Conservation (phyloP, 768 basidiomycete species). For the Russula griseocarnosa region DNA sequence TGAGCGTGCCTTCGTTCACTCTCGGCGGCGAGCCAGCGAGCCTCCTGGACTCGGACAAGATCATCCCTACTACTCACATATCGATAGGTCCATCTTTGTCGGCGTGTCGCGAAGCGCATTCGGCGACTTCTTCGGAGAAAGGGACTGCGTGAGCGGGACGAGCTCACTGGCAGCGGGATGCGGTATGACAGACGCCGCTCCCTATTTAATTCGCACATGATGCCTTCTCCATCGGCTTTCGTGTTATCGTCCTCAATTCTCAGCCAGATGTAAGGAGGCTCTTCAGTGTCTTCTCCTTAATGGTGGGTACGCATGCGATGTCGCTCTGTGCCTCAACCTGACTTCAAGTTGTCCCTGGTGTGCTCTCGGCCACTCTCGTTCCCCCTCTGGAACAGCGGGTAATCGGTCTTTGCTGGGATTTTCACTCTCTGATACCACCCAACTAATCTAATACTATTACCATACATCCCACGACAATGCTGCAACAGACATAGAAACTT, state of each 20-base stretch:
- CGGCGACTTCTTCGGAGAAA: conserved; percentile 74
- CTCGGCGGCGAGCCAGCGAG: conserved; percentile 95
- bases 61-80: conserved; percentile 90
- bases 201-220: conserved; percentile 79
- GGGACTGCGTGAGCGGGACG: too few species aligned
- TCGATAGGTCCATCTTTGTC: conserved; percentile 91
- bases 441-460: conserved; percentile 98
- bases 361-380: conserved; percentile 97
- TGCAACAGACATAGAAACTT: conserved; percentile 83
- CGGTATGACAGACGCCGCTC: conserved; percentile 40
- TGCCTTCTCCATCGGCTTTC: conserved; percentile 94
- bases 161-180: too few species aligned
- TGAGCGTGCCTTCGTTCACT: conserved; percentile 58
- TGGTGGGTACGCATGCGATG: conserved; percentile 40
- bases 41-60: conserved; percentile 85
- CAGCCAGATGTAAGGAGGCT: conserved; percentile 95
- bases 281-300: conserved; percentile 82
- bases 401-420: conserved; percentile 93
- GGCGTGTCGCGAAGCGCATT: conserved; percentile 79
- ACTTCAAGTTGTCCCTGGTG: conserved; percentile 60
- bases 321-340: conserved; percentile 8
- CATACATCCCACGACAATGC: conserved; percentile 81
- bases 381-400: conserved; percentile 95
- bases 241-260: conserved; percentile 94
- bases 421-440: conserved; percentile 99